These are phyloP conservation scores for Speleostelium caveatum DNA, from an alignment of 78 protist genomes.

Conservation along the genomic window DNA sequence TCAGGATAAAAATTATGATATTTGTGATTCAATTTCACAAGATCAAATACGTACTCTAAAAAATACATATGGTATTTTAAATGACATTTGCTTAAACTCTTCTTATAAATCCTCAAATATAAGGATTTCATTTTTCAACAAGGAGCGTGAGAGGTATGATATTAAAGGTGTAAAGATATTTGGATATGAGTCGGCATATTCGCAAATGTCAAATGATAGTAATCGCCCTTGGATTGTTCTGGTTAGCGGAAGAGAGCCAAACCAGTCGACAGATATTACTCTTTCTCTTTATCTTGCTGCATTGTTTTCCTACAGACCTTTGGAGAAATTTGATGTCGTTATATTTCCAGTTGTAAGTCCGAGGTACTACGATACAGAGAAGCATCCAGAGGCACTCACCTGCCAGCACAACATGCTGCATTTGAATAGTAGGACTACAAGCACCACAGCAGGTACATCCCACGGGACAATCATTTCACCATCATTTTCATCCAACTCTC, in stretches of 20 bases:
- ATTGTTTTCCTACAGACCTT: constrained; percentile 17
- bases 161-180: constrained; percentile 52
- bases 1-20: no score
- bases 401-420: no score
- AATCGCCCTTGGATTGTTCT: constrained; percentile 37
- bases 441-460: not conserved
- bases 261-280: constrained; percentile 21
- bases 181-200: not conserved
- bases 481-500: not conserved
- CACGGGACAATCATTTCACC: not conserved
- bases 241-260: constrained; percentile 13
- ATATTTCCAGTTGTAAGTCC: constrained; percentile 58
- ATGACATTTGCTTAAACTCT: no score
- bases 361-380: not conserved
- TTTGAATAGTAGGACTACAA: not conserved
- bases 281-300: constrained; percentile 17
- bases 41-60: no score
- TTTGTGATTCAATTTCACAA: no score
- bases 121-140: constrained; percentile 27
- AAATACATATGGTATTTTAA: no score
- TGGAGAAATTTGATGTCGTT: constrained; percentile 28
- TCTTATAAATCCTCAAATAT: constrained; percentile 9
- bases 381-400: not conserved
- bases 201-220: not conserved
- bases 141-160: constrained; percentile 10